Evolutionary conservation across 345 rosid genomes (phyloP).

Genomic region (Sisymbrium altissimum): DNA sequence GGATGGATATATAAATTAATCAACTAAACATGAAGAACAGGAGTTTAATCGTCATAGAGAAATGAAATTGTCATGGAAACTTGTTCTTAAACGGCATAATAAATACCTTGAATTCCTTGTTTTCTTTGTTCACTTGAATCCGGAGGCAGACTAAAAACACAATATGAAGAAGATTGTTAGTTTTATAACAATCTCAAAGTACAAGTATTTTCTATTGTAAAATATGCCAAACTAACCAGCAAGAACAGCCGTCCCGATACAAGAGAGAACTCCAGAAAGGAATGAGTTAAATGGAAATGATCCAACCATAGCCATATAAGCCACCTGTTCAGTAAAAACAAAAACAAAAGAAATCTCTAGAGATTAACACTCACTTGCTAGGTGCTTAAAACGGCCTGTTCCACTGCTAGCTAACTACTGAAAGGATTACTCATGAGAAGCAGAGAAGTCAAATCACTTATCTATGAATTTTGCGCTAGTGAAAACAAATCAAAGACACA

Average conservation of each 20-base stretch:
- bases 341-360: neutral
- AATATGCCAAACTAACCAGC: conserved; percentile 59
- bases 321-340: conserved; percentile 52
- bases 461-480: neutral
- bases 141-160: conserved; percentile 82
- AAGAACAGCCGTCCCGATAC: conserved; percentile 93
- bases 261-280: conserved; percentile 97
- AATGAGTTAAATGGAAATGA: conserved; percentile 99
- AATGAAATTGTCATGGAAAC: neutral
- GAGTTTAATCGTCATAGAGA: neutral
- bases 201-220: neutral
- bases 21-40: neutral
- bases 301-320: conserved; percentile 92
- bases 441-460: neutral
- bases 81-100: neutral
- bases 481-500: neutral
- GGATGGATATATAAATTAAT: neutral
- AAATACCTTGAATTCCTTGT: conserved; percentile 89
- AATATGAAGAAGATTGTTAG: neutral
- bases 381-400: neutral
- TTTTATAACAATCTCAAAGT: neutral
- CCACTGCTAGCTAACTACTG: neutral
- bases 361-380: neutral
- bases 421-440: neutral
- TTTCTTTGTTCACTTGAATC: conserved; percentile 98